Base-by-base conservation (phyloP, 2,329 filamentous ascomycete genomes). In the Cadophora sp. region DNA sequence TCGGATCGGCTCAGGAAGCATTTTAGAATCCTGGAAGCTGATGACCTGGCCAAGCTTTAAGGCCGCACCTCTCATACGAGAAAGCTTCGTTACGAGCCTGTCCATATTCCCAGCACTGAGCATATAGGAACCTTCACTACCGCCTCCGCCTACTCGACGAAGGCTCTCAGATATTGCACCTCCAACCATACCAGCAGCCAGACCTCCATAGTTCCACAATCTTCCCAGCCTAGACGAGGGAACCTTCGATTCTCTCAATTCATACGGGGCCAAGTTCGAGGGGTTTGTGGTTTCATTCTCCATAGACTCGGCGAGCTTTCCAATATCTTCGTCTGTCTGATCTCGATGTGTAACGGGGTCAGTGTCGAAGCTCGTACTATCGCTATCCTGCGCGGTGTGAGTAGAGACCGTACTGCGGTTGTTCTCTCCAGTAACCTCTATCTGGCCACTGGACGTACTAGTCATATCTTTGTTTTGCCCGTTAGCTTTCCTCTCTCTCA, bases 41-140 rank as follows among this genome's bases (percentile, higher is more conserved):
- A 99, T 91, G 91, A 98, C 96, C 81, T 99, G 96, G 0, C 96
- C 96, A 30, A 99, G 81, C 81, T 99, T 99, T 50, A 99, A 83
- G n/a, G 96, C 96, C 6, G 96, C 96, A 45, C 96, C 96, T 75
- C 96, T 89, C 96, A 99, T 99, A 24, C 92, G 91, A 3, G 95
- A 98, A 2, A 99, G 85, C 79, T 96, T 97, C 5, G 93, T 85
- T 1, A 99, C 96, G 9, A 99, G 85, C 58, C 96, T 87, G 77
- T 98, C 94, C 87, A 98, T 94, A 76, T 99, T 99, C 11, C 84
- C 89, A 6, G 93, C 86, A 78, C 92, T 98, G 65, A 99, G 87
- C 81, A 99, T 89, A 9, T 97, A 83, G 1, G 94, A 97, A 0
- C 94, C 93, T 64, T 82, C 79, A 59, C 85, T 84, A 64, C 86